These are phyloP conservation scores for Tricholoma hemisulphureum DNA, from an alignment of 768 basidiomycete species.

Conservation along the genomic window DNA sequence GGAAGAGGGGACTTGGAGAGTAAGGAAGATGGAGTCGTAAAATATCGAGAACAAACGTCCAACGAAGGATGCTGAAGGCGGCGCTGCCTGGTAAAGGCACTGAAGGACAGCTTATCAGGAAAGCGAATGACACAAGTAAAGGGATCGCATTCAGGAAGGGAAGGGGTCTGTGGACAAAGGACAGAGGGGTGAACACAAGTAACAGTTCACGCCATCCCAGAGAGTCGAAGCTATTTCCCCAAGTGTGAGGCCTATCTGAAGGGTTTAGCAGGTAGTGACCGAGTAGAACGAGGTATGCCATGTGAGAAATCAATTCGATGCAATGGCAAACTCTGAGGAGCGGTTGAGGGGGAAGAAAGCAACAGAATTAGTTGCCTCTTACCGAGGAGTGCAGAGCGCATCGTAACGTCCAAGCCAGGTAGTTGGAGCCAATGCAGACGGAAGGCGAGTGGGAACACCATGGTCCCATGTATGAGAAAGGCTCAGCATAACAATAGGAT, in stretches of 20 bases:
- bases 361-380: constrained; percentile 7
- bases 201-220: constrained; percentile 35
- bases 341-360: not conserved
- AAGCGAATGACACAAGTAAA: constrained; percentile 39
- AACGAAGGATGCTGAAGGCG: constrained; percentile 41
- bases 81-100: constrained; percentile 39
- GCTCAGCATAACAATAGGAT: constrained; percentile 41
- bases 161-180: constrained; percentile 33
- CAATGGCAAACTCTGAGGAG: constrained; percentile 41
- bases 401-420: constrained; percentile 29
- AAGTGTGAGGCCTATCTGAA: constrained; percentile 29
- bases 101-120: constrained; percentile 41
- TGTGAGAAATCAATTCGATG: constrained; percentile 38
- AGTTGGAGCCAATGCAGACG: not conserved
- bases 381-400: constrained; percentile 48
- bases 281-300: constrained; percentile 42
- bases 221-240: constrained; percentile 15
- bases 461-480: constrained; percentile 41
- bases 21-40: constrained; percentile 46
- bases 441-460: constrained; percentile 11
- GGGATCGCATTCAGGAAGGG: constrained; percentile 33
- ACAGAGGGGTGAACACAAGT: constrained; percentile 39
- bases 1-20: constrained; percentile 43
- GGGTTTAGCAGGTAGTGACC: constrained; percentile 42
- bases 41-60: constrained; percentile 40